Conservation (phyloP, 2,329 filamentous ascomycete genomes). For the Fusarium pseudocircinatum region DNA sequence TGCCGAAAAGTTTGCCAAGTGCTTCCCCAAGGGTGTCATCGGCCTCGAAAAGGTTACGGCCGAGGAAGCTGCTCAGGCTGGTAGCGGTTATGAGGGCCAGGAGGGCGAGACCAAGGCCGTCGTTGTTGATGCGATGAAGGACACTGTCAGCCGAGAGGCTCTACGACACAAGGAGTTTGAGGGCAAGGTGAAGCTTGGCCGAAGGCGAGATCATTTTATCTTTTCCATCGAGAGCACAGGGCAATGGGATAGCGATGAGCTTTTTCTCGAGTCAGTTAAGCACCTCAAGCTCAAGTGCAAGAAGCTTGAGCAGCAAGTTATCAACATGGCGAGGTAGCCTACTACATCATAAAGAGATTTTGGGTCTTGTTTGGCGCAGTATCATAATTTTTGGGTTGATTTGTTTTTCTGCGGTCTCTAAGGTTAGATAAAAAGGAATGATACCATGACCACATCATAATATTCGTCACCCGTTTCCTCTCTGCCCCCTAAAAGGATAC, state of each 20-base stretch:
- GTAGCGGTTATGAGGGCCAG: constrained; percentile 75
- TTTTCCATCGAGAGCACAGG: constrained; percentile 95
- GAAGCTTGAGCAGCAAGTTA: constrained; percentile 75
- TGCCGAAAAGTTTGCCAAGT: constrained; percentile 87
- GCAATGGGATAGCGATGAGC: constrained; percentile 91
- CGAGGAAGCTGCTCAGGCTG: constrained; percentile 68
- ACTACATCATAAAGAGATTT: constrained; percentile 20
- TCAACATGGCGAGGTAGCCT: constrained; percentile 66
- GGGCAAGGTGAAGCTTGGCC: constrained; percentile 92
- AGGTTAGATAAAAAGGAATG: constrained; percentile 48
- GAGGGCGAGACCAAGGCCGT: constrained; percentile 88
- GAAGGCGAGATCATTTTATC: constrained; percentile 95
- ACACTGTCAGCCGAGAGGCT: constrained; percentile 94
- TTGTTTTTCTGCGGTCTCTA: constrained; percentile 36
- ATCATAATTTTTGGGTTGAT: constrained; percentile 34
- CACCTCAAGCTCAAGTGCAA: constrained; percentile 86
- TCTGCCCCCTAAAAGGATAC: constrained; percentile 42
- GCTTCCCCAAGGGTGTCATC: constrained; percentile 92
- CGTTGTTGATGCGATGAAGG: constrained; percentile 87
- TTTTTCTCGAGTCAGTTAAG: constrained; percentile 91
- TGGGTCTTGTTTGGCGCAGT: constrained; percentile 37
- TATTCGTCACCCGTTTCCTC: constrained; percentile 14
- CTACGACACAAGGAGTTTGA: constrained; percentile 92
- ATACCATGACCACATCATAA: constrained; percentile 47
- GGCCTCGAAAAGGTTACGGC: constrained; percentile 76